Conservation (phyloP, 495 filamentous ascomycete species). For the Annulohypoxylon bovei region DNA sequence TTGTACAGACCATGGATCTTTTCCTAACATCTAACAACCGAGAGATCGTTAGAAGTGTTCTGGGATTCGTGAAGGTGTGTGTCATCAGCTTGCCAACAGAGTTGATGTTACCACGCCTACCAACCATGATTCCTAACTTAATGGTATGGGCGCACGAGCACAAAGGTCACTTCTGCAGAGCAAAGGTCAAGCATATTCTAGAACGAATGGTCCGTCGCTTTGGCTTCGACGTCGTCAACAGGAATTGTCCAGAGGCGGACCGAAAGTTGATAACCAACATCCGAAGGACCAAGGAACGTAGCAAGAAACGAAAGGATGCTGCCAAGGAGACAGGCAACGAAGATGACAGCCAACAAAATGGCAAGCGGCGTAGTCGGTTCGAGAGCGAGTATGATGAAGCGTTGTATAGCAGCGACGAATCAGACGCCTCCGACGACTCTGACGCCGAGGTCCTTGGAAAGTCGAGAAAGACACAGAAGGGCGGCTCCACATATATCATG, state of each 20-base stretch:
- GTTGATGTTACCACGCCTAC: slow-evolving; percentile 76
- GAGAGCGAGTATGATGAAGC: slow-evolving; percentile 95
- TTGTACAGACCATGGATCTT: slow-evolving; percentile 91
- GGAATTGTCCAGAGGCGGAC: slow-evolving; percentile 81
- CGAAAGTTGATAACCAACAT: slow-evolving; percentile 92
- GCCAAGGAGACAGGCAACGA: slow-evolving; percentile 61
- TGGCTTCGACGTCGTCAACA: slow-evolving; percentile 80
- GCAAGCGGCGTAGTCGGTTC: slow-evolving; percentile 68
- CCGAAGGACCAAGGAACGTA: slow-evolving; percentile 87
- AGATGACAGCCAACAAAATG: slow-evolving; percentile 55
- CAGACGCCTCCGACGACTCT: slow-evolving; percentile 70
- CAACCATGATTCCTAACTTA: slow-evolving; percentile 81
- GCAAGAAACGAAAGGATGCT: slow-evolving; percentile 84
- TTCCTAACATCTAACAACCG: slow-evolving; percentile 95
- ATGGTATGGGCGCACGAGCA: slow-evolving; percentile 98
- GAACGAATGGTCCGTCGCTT: slow-evolving; percentile 93
- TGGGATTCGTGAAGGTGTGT: slow-evolving; percentile 96
- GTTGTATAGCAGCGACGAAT: slow-evolving; percentile 83
- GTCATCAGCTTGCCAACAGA: slow-evolving; percentile 83
- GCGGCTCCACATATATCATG: slow-evolving; percentile 81
- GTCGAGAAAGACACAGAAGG: slow-evolving; percentile 62
- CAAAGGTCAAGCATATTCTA: slow-evolving; percentile 96
- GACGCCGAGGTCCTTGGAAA: slow-evolving; percentile 65
- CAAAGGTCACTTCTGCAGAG: slow-evolving; percentile 85
- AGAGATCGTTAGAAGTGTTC: slow-evolving; percentile 90